Evolutionary conservation across 768 basidiomycete genomes (phyloP).

Genomic region (Sistotremastrum suecicum): DNA sequence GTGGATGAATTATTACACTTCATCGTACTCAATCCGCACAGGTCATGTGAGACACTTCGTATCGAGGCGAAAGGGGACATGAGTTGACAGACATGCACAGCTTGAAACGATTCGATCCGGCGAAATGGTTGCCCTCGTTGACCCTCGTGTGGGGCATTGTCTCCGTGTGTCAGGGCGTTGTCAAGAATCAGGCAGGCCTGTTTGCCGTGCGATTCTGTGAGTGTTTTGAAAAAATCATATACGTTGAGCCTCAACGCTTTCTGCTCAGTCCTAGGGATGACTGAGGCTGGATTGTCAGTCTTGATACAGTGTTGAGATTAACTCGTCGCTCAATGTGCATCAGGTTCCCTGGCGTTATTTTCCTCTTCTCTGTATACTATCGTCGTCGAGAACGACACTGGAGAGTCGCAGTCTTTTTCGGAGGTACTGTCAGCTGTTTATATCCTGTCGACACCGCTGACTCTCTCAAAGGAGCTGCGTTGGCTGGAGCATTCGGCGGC

Average conservation of each 20-base stretch:
- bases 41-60: not conserved
- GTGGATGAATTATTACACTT: not conserved
- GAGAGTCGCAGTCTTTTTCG: constrained; percentile 50
- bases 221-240: constrained; percentile 6
- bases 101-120: constrained; percentile 46
- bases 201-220: constrained; percentile 40
- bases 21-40: not conserved
- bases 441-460: not conserved
- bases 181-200: constrained; percentile 37
- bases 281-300: constrained; percentile 35
- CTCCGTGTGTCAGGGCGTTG: constrained; percentile 39
- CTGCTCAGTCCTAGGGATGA: constrained; percentile 33
- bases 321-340: constrained; percentile 13
- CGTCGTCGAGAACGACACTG: constrained; percentile 43
- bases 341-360: constrained; percentile 37
- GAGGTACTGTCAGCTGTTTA: constrained; percentile 21
- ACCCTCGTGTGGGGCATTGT: constrained; percentile 46
- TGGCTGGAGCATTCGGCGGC: constrained; percentile 18
- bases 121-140: constrained; percentile 44
- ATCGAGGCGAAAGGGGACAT: not conserved
- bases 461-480: not conserved
- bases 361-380: constrained; percentile 47
- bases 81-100: constrained; percentile 13
- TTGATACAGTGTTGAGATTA: not conserved
- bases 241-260: not conserved